phyloP scores from a whole-genome alignment of 176 grass and related monocot species.

The Chrysopogon serrulatus region DNA sequence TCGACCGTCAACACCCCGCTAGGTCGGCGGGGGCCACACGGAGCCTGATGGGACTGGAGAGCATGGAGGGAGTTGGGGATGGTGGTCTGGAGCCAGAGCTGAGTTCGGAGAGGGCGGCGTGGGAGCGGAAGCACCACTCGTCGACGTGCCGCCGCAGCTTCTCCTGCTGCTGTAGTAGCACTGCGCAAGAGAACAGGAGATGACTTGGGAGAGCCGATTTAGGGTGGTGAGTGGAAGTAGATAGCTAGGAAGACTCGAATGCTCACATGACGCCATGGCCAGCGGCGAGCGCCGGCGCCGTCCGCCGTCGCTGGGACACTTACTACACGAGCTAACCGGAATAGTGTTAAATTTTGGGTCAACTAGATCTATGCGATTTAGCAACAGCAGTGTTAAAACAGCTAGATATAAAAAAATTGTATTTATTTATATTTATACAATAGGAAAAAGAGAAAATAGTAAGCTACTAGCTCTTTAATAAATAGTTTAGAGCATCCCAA shows the following conservation, averaged over 20 bases:
- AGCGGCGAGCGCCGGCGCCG: background rate
- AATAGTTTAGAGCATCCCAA: too few relatives aligned
- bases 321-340: too few relatives aligned
- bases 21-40: constrained; percentile 50
- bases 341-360: too few relatives aligned
- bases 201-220: background rate
- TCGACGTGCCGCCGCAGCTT: constrained; percentile 74
- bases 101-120: constrained; percentile 28
- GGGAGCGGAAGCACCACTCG: constrained; percentile 52
- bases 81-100: background rate
- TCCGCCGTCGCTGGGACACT: constrained; percentile 1
- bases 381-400: too few relatives aligned
- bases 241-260: background rate
- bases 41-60: constrained; percentile 36
- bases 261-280: constrained; percentile 64
- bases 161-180: constrained; percentile 75
- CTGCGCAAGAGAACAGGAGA: constrained; percentile 5
- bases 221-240: background rate
- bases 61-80: background rate
- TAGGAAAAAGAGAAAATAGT: too few relatives aligned
- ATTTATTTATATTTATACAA: too few relatives aligned
- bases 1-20: too few relatives aligned
- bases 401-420: too few relatives aligned
- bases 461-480: too few relatives aligned
- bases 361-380: too few relatives aligned